Conservation (phyloP, 768 basidiomycete genomes). For the Rubroboletus pulcherrimus region DNA sequence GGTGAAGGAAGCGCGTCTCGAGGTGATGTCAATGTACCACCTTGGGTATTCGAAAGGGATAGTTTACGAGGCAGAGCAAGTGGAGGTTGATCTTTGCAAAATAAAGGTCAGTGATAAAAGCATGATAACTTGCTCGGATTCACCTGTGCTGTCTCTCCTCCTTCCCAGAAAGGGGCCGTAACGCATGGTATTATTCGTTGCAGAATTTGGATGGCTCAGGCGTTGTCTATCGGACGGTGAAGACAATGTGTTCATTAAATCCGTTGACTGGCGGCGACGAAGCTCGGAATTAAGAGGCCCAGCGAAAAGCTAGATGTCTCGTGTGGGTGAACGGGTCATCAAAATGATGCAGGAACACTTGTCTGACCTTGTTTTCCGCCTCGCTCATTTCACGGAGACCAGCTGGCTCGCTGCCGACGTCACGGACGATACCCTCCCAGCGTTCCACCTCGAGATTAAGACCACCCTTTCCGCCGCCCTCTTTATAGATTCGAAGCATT, state of each 20-base stretch:
- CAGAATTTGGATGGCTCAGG: conserved; percentile 46
- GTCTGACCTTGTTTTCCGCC: conserved; percentile 79
- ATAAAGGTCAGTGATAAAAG: conserved; percentile 7
- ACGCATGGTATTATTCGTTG: conserved; percentile 52
- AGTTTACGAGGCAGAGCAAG: conserved; percentile 58
- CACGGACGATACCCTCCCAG: conserved; percentile 86
- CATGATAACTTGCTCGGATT: not conserved
- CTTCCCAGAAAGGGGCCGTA: conserved; percentile 56
- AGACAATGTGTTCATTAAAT: conserved; percentile 60
- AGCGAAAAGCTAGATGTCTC: conserved; percentile 63
- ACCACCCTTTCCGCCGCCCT: conserved; percentile 67
- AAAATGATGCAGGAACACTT: conserved; percentile 5
- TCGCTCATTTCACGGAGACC: conserved; percentile 78
- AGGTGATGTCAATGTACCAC: conserved; percentile 45
- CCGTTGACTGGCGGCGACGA: conserved; percentile 79
- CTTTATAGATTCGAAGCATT: conserved; percentile 77
- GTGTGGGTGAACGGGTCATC: conserved; percentile 24
- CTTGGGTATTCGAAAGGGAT: conserved; percentile 61
- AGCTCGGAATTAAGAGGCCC: conserved; percentile 81
- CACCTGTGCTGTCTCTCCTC: conserved; percentile 71
- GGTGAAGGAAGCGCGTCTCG: conserved; percentile 65
- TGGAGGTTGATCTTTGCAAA: conserved; percentile 54
- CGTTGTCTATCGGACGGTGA: conserved; percentile 61
- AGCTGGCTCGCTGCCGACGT: conserved; percentile 67
- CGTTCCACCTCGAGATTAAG: conserved; percentile 83